Evolutionary conservation across 139 green algal species (phyloP), one percentile per base, ranked within the genome.

Genomic region (Auxenochlorella pyrenoidosa): DNA sequence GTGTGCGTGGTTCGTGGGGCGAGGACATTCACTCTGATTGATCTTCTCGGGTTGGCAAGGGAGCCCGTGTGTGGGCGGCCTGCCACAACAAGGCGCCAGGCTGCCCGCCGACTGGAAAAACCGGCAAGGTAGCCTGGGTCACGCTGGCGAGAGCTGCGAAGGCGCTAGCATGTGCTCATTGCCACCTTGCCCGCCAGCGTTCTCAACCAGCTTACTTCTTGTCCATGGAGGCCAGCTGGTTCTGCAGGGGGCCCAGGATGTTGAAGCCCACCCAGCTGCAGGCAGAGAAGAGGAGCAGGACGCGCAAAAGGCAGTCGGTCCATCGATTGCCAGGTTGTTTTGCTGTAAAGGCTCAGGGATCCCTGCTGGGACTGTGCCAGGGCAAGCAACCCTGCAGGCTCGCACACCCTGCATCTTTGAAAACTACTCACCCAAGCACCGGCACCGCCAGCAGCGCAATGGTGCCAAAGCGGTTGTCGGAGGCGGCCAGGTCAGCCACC

Each of bases 41-140:
- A 43, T 85, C 63, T 85, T 77, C 79, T 85, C 63, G 79, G 76
- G 76, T 81, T 51, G 70, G 81, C 78, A 66, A 59, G 89, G 32
- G 86, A 75, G 95, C 96, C n/a, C 97, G 84, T 13, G 89, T 88
- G 19, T 97, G 58, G 87, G 98, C 94, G 41, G 90, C 91, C 54
- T 63, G 26, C 94, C 93, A 34, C 94, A 94, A 38, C 94, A 77
- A 22, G 93, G 91, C 60, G 91, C 77, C 71, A 89, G 36, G 30
- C 90, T 87, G 21, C 60, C 60, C 10, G 90, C 36, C 85, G 95
- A 76, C 34, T 44, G 70, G 34, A 36, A 76, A 75, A 76, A 76
- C 70, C 36, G n/a, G 24, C 34, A 76, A 12, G 70, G 34, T 13
- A 63, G 70, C 70, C 66, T 40, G 32, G 32, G 66, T 34, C 32